A percentile compares a stretch with the other conserved stretches of the same genome.
Evolutionary conservation across 2,329 filamentous ascomycete species (phyloP).

Genomic region (Xylariaceae sp.): DNA sequence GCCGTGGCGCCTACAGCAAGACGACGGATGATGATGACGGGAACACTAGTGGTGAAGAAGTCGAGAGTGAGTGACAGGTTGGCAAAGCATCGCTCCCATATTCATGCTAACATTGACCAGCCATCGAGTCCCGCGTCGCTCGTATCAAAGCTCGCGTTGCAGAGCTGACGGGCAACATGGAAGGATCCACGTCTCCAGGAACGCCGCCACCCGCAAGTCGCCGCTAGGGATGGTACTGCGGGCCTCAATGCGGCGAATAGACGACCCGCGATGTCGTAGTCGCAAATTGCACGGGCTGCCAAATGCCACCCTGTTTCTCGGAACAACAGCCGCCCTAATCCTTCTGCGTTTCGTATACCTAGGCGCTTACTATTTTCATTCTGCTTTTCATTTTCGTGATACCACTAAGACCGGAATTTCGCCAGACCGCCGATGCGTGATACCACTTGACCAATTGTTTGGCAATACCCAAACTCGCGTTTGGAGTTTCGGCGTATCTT

Average conservation of each 20-base stretch:
- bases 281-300: conserved; percentile 6
- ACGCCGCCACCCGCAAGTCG: conserved; percentile 34
- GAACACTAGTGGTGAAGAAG: conserved; percentile 85
- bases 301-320: background rate
- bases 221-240: conserved; percentile 33
- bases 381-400: conserved; percentile 27
- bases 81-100: background rate
- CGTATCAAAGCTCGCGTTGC: conserved; percentile 97
- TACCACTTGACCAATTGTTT: no score
- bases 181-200: conserved; percentile 43
- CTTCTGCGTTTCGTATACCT: conserved; percentile 20
- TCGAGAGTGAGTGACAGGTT: background rate
- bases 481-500: background rate
- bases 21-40: conserved; percentile 64
- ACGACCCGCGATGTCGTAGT: no score
- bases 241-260: conserved; percentile 15
- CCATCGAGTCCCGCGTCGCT: conserved; percentile 93
- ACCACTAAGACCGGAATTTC: conserved; percentile 25
- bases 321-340: background rate
- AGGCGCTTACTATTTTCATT: conserved; percentile 18
- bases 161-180: conserved; percentile 84
- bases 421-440: no score
- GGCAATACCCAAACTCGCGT: background rate
- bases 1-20: conserved; percentile 54
- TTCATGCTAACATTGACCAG: conserved; percentile 45